phyloP scores from a whole-genome alignment of 163 green algal genomes.

The Scenedesmus sp. region DNA sequence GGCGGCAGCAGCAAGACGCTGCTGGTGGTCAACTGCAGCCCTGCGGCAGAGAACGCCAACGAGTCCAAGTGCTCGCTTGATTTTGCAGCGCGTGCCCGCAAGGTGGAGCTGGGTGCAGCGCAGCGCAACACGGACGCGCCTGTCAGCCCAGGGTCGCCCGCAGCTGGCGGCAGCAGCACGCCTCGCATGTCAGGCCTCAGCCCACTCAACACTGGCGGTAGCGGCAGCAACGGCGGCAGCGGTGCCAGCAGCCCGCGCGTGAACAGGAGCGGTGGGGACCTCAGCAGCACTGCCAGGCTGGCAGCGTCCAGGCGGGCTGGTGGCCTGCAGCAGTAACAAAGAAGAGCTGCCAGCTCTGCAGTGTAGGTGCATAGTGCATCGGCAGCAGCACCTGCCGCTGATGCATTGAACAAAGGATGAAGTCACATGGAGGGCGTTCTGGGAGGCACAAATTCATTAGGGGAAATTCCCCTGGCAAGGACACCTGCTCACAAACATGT shows the following conservation, averaged over 20 bases:
- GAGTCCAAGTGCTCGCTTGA: constrained; percentile 79
- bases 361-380: not conserved
- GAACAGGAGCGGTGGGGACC: not conserved
- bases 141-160: not conserved
- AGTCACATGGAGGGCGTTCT: too few relatives aligned
- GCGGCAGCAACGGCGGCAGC: constrained; percentile 11
- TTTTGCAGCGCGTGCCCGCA: constrained; percentile 75
- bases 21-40: constrained; percentile 76
- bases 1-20: constrained; percentile 76
- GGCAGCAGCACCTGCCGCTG: too few relatives aligned
- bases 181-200: not conserved
- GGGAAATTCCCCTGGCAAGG: not conserved
- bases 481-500: not conserved
- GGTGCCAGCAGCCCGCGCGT: not conserved
- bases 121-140: constrained; percentile 22
- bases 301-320: not conserved
- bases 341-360: not conserved
- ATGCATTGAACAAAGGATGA: not conserved
- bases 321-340: not conserved
- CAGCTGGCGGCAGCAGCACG: not conserved
- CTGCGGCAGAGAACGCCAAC: constrained; percentile 63
- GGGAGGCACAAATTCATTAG: too few relatives aligned
- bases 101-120: constrained; percentile 65
- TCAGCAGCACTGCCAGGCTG: constrained; percentile 10
- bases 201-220: not conserved